These are phyloP conservation scores for Fusarium falciforme DNA, from an alignment of 2,329 filamentous ascomycete species.

Conservation along the genomic window DNA sequence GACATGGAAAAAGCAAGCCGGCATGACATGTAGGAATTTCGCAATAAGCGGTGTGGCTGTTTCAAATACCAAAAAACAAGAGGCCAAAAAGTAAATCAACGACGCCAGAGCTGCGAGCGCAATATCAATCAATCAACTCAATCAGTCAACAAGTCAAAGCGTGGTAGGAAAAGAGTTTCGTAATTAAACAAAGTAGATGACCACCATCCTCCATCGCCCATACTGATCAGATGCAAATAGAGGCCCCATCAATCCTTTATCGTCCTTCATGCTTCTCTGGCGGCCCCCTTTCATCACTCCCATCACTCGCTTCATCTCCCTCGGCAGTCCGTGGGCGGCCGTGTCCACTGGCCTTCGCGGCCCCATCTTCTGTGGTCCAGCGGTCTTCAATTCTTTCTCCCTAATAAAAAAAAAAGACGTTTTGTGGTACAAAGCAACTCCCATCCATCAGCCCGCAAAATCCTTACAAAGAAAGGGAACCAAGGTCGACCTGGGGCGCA, in stretches of 20 bases:
- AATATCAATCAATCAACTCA: slow-evolving; percentile 22
- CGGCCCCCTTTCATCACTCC: slow-evolving; percentile 27
- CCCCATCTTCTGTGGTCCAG: slow-evolving; percentile 34
- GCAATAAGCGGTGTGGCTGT: neutral
- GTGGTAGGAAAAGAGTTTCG: slow-evolving; percentile 51
- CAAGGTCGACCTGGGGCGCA: slow-evolving; percentile 44
- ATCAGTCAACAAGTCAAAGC: slow-evolving; percentile 8
- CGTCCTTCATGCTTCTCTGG: slow-evolving; percentile 32
- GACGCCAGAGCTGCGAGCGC: slow-evolving; percentile 12
- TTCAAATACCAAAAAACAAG: slow-evolving; percentile 3
- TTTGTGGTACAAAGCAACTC: slow-evolving; percentile 49
- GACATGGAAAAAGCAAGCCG: slow-evolving; percentile 12
- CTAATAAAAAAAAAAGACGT: slow-evolving; percentile 39
- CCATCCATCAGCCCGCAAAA: slow-evolving; percentile 45
- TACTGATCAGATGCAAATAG: slow-evolving; percentile 48
- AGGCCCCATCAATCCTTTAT: slow-evolving; percentile 23
- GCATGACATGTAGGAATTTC: neutral
- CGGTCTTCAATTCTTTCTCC: slow-evolving; percentile 40
- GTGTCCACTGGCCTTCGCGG: slow-evolving; percentile 35
- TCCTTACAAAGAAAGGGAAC: slow-evolving; percentile 46
- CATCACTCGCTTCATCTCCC: slow-evolving; percentile 13
- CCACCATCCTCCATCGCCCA: slow-evolving; percentile 52
- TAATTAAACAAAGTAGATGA: slow-evolving; percentile 67
- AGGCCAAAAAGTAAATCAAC: slow-evolving; percentile 12
- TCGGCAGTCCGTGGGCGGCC: slow-evolving; percentile 15